Evolutionary conservation across 2,329 filamentous ascomycete species (phyloP).

Genomic region (Epichloe typhina): DNA sequence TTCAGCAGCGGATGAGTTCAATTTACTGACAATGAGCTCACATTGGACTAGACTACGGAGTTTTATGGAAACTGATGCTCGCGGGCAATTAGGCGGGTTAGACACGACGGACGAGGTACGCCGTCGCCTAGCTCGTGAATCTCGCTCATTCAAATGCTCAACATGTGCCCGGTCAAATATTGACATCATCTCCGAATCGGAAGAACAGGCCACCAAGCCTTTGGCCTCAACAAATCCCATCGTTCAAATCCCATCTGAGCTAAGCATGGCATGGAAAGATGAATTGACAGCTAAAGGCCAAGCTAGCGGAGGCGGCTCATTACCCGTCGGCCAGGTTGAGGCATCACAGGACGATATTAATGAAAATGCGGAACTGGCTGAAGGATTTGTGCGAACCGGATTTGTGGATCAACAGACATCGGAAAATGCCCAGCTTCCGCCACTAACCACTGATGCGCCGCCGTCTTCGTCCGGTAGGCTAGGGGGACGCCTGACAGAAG

Average conservation of each 20-base stretch:
- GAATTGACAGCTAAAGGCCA: conserved; percentile 39
- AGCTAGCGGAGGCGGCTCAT: background rate
- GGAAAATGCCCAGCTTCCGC: background rate
- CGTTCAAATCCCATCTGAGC: conserved; percentile 37
- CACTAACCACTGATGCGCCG: background rate
- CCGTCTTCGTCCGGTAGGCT: background rate
- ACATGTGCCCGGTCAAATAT: conserved; percentile 58
- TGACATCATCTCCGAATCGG: conserved; percentile 61
- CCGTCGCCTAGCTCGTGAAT: conserved; percentile 55
- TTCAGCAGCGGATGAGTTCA: no score
- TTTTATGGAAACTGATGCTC: conserved; percentile 87
- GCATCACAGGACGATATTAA: conserved; percentile 16
- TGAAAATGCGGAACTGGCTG: conserved; percentile 35
- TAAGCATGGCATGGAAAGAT: conserved; percentile 60
- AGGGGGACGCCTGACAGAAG: background rate
- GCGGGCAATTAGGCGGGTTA: conserved; percentile 80
- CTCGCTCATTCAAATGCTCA: conserved; percentile 51
- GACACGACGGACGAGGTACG: conserved; percentile 60
- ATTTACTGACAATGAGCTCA: background rate
- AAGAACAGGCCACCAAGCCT: conserved; percentile 36
- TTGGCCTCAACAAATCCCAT: conserved; percentile 23
- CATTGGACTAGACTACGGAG: conserved; percentile 44
- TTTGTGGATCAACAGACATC: conserved; percentile 9
- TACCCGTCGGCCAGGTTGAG: background rate
- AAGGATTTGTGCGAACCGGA: conserved; percentile 44